Evolutionary conservation across 805 yeast genomes (phyloP).

Genomic region (Cyberlindnera japonica): DNA sequence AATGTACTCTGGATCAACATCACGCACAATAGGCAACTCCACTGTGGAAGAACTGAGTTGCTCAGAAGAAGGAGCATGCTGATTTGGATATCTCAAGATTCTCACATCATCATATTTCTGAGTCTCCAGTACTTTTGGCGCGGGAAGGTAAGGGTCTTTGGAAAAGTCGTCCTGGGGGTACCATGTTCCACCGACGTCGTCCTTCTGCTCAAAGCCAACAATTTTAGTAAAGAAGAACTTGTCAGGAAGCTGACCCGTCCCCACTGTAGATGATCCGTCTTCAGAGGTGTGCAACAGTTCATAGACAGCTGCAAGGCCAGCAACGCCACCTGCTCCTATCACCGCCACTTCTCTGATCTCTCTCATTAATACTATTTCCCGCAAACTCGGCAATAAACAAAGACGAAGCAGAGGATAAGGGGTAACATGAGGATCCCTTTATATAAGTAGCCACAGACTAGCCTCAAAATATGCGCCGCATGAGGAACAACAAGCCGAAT

Average conservation of each 20-base stretch:
- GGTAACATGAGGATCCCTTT: too few species aligned
- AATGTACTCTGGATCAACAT: conserved; percentile 30
- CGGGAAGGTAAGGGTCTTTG: conserved; percentile 23
- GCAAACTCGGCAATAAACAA: background rate
- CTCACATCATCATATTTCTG: conserved; percentile 33
- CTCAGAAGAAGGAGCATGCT: conserved; percentile 11
- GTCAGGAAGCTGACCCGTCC: conserved; percentile 12
- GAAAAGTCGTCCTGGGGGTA: conserved; percentile 23
- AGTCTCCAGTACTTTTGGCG: conserved; percentile 33
- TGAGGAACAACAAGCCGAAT: background rate
- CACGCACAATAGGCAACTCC: conserved; percentile 15
- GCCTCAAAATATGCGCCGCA: too few species aligned
- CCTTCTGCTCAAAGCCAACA: conserved; percentile 43
- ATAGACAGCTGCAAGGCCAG: conserved; percentile 35
- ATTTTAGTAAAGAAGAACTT: conserved; percentile 29
- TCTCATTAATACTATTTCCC: background rate
- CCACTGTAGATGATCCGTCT: conserved; percentile 24
- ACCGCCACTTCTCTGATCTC: conserved; percentile 32
- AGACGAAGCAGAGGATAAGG: background rate
- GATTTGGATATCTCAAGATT: conserved; percentile 25
- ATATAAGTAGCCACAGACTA: background rate
- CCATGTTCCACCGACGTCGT: conserved; percentile 46
- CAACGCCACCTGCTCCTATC: conserved; percentile 39
- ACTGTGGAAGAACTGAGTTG: conserved; percentile 23
- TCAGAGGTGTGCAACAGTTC: conserved; percentile 31